Percentiles rank a stretch among this genome's conserved stretches.
These are phyloP conservation scores for Penicillium sp. DNA, from an alignment of 2,329 filamentous ascomycete species.

Conservation along the genomic window DNA sequence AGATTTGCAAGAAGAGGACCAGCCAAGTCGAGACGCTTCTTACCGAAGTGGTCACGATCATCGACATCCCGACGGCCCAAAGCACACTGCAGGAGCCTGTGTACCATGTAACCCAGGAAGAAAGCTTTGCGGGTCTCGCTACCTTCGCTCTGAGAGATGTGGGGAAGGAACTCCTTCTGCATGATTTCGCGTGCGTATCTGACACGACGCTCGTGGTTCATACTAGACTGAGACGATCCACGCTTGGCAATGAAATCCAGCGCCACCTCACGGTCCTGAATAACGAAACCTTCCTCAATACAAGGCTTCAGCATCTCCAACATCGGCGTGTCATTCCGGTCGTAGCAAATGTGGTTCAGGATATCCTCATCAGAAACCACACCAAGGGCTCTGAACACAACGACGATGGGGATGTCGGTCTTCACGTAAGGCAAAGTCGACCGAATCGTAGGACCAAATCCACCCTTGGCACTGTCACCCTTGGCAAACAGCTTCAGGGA, in stretches of 20 bases:
- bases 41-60: conserved; percentile 96
- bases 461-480: conserved; percentile 67
- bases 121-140: conserved; percentile 95
- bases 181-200: conserved; percentile 87
- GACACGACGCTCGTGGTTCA: conserved; percentile 77
- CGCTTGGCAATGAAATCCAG: conserved; percentile 93
- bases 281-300: conserved; percentile 91
- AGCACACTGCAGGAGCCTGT: conserved; percentile 85
- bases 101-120: conserved; percentile 98
- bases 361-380: conserved; percentile 98
- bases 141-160: conserved; percentile 90
- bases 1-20: conserved; percentile 91
- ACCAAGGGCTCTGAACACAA: conserved; percentile 90
- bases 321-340: conserved; percentile 91
- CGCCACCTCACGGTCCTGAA: conserved; percentile 89
- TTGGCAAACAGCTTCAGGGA: conserved; percentile 84
- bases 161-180: conserved; percentile 91
- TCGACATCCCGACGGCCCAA: conserved; percentile 88
- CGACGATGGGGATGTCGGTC: conserved; percentile 80
- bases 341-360: conserved; percentile 93
- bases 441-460: conserved; percentile 78
- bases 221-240: conserved; percentile 61
- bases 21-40: conserved; percentile 92
- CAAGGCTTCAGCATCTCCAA: conserved; percentile 93
- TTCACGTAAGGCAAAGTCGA: conserved; percentile 90